Base-by-base conservation (phyloP, 495 filamentous ascomycete genomes). In the Penicillium coffeae region DNA sequence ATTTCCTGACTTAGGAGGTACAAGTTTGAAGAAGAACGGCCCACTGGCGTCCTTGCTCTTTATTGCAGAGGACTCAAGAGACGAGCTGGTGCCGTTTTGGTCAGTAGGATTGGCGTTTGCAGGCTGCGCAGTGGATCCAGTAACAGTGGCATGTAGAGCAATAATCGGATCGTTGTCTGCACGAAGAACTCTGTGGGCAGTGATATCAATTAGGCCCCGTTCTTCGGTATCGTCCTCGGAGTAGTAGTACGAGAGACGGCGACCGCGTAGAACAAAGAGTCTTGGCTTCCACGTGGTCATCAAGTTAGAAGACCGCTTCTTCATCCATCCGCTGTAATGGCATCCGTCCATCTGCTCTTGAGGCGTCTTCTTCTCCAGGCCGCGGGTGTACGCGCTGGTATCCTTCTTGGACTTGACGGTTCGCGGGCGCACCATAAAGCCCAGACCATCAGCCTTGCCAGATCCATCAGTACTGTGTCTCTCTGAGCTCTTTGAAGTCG, bases 291-390 rank as follows among this genome's bases (percentile, higher is more conserved):
- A 99, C 1, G 89, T 95, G 2, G 89, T 87, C 87, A 96, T 94
- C 41, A 96, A 72, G 53, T 93, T 93, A 2, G 89, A 89, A 39
- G 89, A 95, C 59, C 90, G 85, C 78, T 99, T 99, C 75, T 95
- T 97, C 94, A 99, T 99, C 94, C 94, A 99, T 19, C 94, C 94
- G 54, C 84, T 90, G 59, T 91, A 99, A 58, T 99, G 93, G 38
- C 89, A 92, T 45, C 82, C 84, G 43, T 79, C 71, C 68, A 96
- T 91, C 50, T 93, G 89, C 61, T 95, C 88, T 41, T 82, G 75
- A 0, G 94, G 94, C 0, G 80, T 72, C 54, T 91, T 87, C 68
- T 89, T 88, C 58, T 87, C 82, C 15, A 97, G 71, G 2, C 94
- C 94, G 12, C 87, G 86, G 12, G 81, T 87, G 69, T 96, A 97